Base-by-base conservation (phyloP, 1,284 basidiomycete genomes). In the Puccinia coronata region DNA sequence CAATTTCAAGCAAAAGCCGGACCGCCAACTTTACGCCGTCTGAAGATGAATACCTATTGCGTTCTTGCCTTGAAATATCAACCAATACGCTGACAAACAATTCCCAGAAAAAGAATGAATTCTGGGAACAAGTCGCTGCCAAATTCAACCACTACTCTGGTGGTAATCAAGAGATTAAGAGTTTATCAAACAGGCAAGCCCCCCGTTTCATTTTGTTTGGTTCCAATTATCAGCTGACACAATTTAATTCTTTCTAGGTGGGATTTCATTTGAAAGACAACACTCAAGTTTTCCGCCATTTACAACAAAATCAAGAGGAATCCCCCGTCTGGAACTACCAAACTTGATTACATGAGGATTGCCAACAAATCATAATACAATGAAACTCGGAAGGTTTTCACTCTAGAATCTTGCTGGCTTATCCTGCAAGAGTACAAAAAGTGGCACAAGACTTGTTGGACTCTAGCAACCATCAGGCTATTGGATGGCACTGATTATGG, bases 301-400 rank as follows among this genome's bases (percentile, higher is more conserved):
- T 63, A 63, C 59, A 63, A 63, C 34, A 63, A 36, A 28, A 63
- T 63, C 28, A 28, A 63, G 28, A 63, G 25, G 28, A 31, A 31
- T 31, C 59, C 59, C 3, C 59, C 59, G 6, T 63, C 59, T 6
- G 59, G 59, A 28, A 18, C 25, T 8, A 31, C 14, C 59, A 12
- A 16, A 11, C 11, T 3, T 18, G 59, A 63, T 31, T 63, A 28
- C 25, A 6, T 63, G 20, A 63, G 34, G 59, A 3, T 63, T 16
- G 59, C 59, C 8, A 63, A 31, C 8, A 28, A 63, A 31, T 3
- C 16, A 3, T 63, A 63, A 12, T 63, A 63, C 28, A 28, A 63
- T n/a, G 28, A 63, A 6, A 31, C 25, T 34, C 28, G 59, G 12
- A 16, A 28, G 16, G 3, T 31, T 5, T 63, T 63, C 28, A 11